Percentiles rank a stretch among this genome's conserved stretches.
These are phyloP conservation scores for Pholiota microspora DNA, from an alignment of 768 basidiomycete species.

Conservation along the genomic window DNA sequence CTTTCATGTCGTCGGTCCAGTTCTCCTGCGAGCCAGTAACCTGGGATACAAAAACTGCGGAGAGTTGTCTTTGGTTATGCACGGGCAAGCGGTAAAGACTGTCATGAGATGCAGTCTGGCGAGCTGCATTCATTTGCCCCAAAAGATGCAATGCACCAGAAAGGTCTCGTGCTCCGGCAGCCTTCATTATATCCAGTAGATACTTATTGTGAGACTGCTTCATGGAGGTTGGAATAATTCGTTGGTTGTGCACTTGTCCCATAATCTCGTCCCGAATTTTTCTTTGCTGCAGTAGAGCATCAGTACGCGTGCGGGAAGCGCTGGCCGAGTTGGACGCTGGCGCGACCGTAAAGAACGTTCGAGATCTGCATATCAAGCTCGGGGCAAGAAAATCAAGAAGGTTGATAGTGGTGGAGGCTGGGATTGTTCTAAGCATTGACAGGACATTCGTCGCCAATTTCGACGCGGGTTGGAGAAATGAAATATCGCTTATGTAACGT, in stretches of 20 bases:
- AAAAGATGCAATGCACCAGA: not conserved
- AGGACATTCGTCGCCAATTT: slow-evolving; percentile 1
- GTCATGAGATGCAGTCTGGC: not conserved
- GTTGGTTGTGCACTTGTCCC: slow-evolving; percentile 18
- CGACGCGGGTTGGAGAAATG: not conserved
- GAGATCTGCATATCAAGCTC: slow-evolving; percentile 21
- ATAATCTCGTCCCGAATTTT: slow-evolving; percentile 24
- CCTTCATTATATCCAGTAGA: slow-evolving; percentile 15
- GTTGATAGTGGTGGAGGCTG: slow-evolving; percentile 22
- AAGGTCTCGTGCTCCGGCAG: slow-evolving; percentile 12
- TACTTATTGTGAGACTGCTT: slow-evolving; percentile 16
- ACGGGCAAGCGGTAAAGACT: slow-evolving; percentile 14
- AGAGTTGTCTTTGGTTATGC: slow-evolving; percentile 9
- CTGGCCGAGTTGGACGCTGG: slow-evolving; percentile 4
- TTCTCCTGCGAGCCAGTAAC: not conserved
- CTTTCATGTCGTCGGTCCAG: slow-evolving; percentile 8
- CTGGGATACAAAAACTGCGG: slow-evolving; percentile 6
- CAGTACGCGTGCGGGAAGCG: not conserved
- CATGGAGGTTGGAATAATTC: slow-evolving; percentile 13
- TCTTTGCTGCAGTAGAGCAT: slow-evolving; percentile 19
- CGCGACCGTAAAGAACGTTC: slow-evolving; percentile 11
- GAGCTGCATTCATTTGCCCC: not conserved
- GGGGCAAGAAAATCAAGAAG: slow-evolving; percentile 46
- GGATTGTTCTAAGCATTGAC: slow-evolving; percentile 16
- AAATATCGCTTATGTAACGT: slow-evolving; percentile 11